Percentiles rank a stretch among this genome's conserved stretches.
These are phyloP conservation scores for Neopestalotiopsis rosae DNA, from an alignment of 2,329 filamentous ascomycete species.

Conservation along the genomic window DNA sequence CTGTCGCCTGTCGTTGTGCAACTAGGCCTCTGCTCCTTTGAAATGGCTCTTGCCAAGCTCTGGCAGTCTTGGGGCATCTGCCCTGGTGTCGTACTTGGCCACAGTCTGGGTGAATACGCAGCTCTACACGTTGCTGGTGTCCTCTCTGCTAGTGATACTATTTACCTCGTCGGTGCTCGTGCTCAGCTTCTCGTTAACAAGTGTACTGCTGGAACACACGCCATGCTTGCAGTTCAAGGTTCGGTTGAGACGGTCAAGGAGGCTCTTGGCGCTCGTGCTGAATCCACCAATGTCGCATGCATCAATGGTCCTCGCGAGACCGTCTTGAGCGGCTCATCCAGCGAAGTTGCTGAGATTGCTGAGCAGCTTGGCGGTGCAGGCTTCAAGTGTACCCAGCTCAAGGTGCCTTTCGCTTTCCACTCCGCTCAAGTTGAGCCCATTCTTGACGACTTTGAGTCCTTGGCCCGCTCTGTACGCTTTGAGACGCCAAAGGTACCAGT, in stretches of 20 bases:
- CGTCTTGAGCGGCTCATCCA: slow-evolving; percentile 65
- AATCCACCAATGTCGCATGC: slow-evolving; percentile 64
- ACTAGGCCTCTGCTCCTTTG: slow-evolving; percentile 57
- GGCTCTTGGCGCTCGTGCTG: slow-evolving; percentile 48
- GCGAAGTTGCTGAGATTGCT: slow-evolving; percentile 44
- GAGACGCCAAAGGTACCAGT: slow-evolving; percentile 62
- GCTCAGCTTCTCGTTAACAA: slow-evolving; percentile 68
- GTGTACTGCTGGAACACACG: slow-evolving; percentile 70
- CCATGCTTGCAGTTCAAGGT: slow-evolving; percentile 57
- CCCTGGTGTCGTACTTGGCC: slow-evolving; percentile 61
- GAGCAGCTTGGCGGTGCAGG: slow-evolving; percentile 52
- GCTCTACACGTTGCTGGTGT: slow-evolving; percentile 75
- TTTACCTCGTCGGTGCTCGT: slow-evolving; percentile 73
- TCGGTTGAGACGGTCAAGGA: slow-evolving; percentile 57
- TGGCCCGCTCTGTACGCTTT: slow-evolving; percentile 60
- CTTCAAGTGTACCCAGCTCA: slow-evolving; percentile 66
- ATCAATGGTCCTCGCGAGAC: slow-evolving; percentile 78
- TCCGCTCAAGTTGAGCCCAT: slow-evolving; percentile 69
- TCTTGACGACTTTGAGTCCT: slow-evolving; percentile 61
- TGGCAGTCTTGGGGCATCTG: slow-evolving; percentile 63
- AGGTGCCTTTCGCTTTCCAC: slow-evolving; percentile 72
- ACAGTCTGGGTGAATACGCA: slow-evolving; percentile 76
- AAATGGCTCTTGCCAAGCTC: slow-evolving; percentile 62
- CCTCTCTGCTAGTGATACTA: slow-evolving; percentile 71
- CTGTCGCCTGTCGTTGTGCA: slow-evolving; percentile 58